Evolutionary conservation across 768 basidiomycete species (phyloP), one percentile per base, ranked within the genome.

Genomic region (Calvatia gigantea): DNA sequence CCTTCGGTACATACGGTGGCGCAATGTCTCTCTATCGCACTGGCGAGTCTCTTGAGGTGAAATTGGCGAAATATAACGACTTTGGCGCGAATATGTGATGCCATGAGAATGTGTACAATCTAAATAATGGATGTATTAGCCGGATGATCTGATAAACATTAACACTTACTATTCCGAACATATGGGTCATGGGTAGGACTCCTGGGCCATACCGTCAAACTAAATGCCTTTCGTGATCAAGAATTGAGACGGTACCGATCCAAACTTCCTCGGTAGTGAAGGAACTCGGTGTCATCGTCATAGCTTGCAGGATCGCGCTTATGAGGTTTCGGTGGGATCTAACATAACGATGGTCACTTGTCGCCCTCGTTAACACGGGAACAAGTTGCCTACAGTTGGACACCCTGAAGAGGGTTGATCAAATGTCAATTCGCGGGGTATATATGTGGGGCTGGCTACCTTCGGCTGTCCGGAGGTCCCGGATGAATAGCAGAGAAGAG

Each of bases 261-360:
- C 48, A 50, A 37, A 50, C 19, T 37, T 50, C 48, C 19, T 35
- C 7, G 6, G 8, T 6, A 33, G 48, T 50, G 21, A 50, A 50
- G 21, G 48, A 50, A 25, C 35, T 50, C 11, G 48, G 48, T 12
- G 48, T 50, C 48, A 50, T 50, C 35, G 27, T 37, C 35, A 50
- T 50, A 8, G 48, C 48, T 50, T 50, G 48, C 19, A 50, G 23
- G 12, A 50, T 21, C 6, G 48, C 48, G 33, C 48, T 37, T 21
- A 33, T 50, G 19, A 50, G n/a, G 14, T 37, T 33, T 12, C n/a
- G 17, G 19, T 50, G 48, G 17, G 48, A 50, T 23, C 48, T 50
- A 33, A 2, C 2, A 12, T 25, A 15, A 21, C 27, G 29, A 5
- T 50, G 17, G 19, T 25, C 6, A 50, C 23, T 25, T 23, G 35